Base-by-base conservation (phyloP, 192 early-diverging fungal genomes). In the Rhizophagus prolifer region DNA sequence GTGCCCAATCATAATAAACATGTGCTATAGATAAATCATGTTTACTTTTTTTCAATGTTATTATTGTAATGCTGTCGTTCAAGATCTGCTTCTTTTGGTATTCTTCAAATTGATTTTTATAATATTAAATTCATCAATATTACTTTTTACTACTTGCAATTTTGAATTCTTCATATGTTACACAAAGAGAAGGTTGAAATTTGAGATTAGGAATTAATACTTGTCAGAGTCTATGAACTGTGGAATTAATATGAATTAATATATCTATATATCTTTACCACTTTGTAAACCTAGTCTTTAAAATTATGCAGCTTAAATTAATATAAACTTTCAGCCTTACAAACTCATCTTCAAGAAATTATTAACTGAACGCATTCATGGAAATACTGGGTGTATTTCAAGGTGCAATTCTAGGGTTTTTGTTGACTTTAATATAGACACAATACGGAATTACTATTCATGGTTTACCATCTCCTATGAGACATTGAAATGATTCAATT, bases 1-100 rank as follows among this genome's bases (percentile, higher is more conserved):
- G 70, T 6, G 58, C 70, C 54, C 54, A 72, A 72, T 72, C 28
- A 36, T 72, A 72, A 58, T 23, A 58, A 30, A 72, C 16, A 72
- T 72, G 46, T 36, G 54, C 7, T 25, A 72, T 21, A 31, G 5
- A 26, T 26, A 36, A n/a, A 38, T 69, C 21, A 9, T 69, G 5
- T 41, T 34, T 41, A 2, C 34, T 41, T 19, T 44, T n/a, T 46
- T 14, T 14, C 34, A 41, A 69, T 26, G 23, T 69, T 69, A 26
- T 69, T 38, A 26, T 41, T 69, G 47, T 41, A 69, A 69, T 69
- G 36, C 23, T 69, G 0, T 23, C 67, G 14, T 69, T 69, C 67
- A 41, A 4, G 19, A 41, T 38, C 26, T 41, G 67, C 41, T 21
- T 8, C 6, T 19, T 10, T 46, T 5, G 31, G 41, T 69, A 41